These are phyloP conservation scores for Purpureocillium lavendulum DNA, from an alignment of 2,329 filamentous ascomycete species.

Conservation along the genomic window DNA sequence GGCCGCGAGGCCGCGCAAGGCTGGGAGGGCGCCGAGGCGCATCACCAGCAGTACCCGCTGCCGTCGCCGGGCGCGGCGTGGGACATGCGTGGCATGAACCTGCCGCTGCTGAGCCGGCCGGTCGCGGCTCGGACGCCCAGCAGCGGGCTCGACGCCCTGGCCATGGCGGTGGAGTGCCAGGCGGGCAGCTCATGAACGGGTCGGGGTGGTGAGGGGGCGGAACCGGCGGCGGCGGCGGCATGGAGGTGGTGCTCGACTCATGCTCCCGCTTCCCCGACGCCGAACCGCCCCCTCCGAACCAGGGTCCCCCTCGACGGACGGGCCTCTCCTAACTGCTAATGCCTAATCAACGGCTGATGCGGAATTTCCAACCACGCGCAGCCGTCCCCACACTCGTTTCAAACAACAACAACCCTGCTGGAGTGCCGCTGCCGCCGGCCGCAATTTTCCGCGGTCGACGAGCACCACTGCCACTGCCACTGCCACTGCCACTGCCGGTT, in stretches of 20 bases:
- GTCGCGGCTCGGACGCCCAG: conserved; percentile 32
- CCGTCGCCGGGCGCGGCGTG: conserved; percentile 32
- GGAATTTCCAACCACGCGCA: no score
- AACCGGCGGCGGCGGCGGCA: neutral
- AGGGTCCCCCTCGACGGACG: no score
- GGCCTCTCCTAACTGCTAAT: neutral
- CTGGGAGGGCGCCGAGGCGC: conserved; percentile 29
- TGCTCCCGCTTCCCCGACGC: no score
- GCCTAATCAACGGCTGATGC: neutral
- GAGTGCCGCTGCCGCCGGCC: no score
- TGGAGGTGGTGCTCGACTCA: no score
- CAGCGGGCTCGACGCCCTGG: conserved; percentile 46
- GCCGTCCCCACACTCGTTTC: neutral
- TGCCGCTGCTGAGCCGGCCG: conserved; percentile 37
- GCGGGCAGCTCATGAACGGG: conserved; percentile 23
- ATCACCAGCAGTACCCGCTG: conserved; percentile 24
- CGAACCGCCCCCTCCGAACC: no score
- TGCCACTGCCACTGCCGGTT: no score
- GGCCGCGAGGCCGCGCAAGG: conserved; percentile 15
- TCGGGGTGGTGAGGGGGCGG: neutral
- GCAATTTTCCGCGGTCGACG: no score
- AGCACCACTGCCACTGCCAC: no score
- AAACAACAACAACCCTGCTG: neutral
- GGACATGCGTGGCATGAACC: conserved; percentile 38
- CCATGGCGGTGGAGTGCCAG: conserved; percentile 45